These are phyloP conservation scores for Melaleuca alternifolia DNA, from an alignment of 345 rosid genomes.

Conservation along the genomic window DNA sequence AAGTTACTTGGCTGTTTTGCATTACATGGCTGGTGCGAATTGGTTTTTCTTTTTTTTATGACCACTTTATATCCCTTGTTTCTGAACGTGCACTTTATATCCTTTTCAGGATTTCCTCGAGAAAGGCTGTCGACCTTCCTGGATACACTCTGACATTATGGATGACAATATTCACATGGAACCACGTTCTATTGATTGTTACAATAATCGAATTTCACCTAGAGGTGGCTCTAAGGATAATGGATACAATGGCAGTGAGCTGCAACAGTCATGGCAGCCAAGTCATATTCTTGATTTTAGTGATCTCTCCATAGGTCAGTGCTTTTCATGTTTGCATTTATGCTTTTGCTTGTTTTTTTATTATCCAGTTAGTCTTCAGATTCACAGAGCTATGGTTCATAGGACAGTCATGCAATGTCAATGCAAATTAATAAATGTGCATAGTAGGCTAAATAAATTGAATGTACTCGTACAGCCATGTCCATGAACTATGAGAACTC, in stretches of 20 bases:
- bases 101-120: constrained; percentile 32
- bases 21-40: neutral
- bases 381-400: neutral
- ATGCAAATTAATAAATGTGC: neutral
- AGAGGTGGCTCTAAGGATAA: neutral
- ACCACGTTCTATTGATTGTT: constrained; percentile 13
- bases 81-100: neutral
- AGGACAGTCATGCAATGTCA: neutral
- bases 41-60: neutral
- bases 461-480: neutral
- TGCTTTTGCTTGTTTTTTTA: neutral
- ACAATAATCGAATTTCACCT: constrained; percentile 3
- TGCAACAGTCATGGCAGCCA: constrained; percentile 49
- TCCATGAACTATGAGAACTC: neutral
- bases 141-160: constrained; percentile 92
- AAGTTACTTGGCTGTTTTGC: neutral
- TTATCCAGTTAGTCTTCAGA: neutral
- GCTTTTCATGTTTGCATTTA: neutral
- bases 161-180: constrained; percentile 89
- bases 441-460: neutral
- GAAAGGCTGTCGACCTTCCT: constrained; percentile 42
- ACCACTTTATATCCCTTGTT: neutral
- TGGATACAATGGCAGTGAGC: constrained; percentile 14
- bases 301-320: constrained; percentile 60
- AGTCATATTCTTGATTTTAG: constrained; percentile 80